Base-by-base conservation (phyloP, 106 monocot species). In the Dendrobium nobile region DNA sequence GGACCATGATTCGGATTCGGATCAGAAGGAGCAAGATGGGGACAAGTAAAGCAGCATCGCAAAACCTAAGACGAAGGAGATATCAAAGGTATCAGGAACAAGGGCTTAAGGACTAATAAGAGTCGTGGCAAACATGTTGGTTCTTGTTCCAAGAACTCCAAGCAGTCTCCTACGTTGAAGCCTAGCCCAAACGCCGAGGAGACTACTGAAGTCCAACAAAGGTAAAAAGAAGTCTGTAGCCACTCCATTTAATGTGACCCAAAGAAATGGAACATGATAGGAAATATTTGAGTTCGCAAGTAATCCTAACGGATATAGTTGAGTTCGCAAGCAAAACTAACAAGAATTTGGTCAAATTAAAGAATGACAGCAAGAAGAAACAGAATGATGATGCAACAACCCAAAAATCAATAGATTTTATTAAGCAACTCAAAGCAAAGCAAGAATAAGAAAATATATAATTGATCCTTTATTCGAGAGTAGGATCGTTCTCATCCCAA, bases 51-150 rank as follows among this genome's bases (percentile, higher is more conserved):
- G 56, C 54, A 44, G 17, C 27, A 13, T 42, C 41, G 42, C 64
- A 6, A 82, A 82, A 65, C 47, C 31, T 19, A 77, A 77, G 67
- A 51, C 44, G 67, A 82, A 82, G 68, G 55, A 78, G 40, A 82
- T 77, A 20, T 47, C 68, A 18, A 20, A 77, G 51, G 54, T 77
- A 0, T 43, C 74, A 0, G 42, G 42, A 18, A 20, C 77, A 17
- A 82, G 67, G 59, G 75, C 6, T 41, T 68, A 19, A 77, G 77
- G 48, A 77, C 82, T 1, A 82, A 24, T 54, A 80, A 80, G 18
- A 73, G 41, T 26, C 80, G 73, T 9, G 9, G 37, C 45, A 10
- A 19, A 11, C 31, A 5, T 0, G 68, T 27, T 11, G 47, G 48
- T 0, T 45, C 31, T 4, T 10, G 2, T 3, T 27, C 51, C 42